Percentiles rank a stretch among this genome's conserved stretches.
phyloP scores from a whole-genome alignment of 2,329 filamentous ascomycete species.

The Plenodomus tracheiphilus region DNA sequence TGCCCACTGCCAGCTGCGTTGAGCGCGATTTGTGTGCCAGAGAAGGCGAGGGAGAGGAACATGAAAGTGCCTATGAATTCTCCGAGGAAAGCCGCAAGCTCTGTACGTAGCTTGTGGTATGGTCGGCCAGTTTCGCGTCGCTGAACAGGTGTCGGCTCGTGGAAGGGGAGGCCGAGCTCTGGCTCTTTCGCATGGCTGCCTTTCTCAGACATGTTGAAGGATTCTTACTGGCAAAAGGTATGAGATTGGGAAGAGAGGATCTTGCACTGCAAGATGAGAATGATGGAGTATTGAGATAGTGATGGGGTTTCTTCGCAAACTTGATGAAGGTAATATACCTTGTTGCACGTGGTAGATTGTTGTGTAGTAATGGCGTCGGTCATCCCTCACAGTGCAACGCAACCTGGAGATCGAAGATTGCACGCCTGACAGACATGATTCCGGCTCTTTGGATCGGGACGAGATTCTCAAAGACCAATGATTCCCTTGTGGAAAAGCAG shows the following conservation, averaged over 20 bases:
- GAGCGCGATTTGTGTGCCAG: constrained; percentile 53
- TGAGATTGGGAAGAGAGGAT: neutral
- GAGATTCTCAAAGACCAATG: neutral
- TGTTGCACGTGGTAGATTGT: neutral
- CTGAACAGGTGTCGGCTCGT: constrained; percentile 14
- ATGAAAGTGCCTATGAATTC: constrained; percentile 53
- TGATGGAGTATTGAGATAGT: neutral
- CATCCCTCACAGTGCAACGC: neutral
- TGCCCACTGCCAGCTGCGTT: constrained; percentile 39
- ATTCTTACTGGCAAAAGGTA: neutral
- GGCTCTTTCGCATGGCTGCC: constrained; percentile 4
- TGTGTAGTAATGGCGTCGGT: neutral
- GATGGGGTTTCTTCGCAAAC: neutral
- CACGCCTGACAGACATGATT: neutral
- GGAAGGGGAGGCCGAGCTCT: constrained; percentile 11
- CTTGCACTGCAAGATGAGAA: neutral
- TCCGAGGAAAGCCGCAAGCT: constrained; percentile 38
- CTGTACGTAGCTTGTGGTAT: constrained; percentile 16
- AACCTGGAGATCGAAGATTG: neutral
- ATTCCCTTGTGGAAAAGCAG: neutral
- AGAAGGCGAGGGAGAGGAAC: constrained; percentile 46
- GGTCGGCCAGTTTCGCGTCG: constrained; percentile 4
- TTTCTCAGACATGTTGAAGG: constrained; percentile 13
- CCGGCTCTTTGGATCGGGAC: neutral
- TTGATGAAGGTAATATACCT: neutral